Evolutionary conservation across 2,329 filamentous ascomycete species (phyloP).

Genomic region (Thermothelomyces thermophilus): DNA sequence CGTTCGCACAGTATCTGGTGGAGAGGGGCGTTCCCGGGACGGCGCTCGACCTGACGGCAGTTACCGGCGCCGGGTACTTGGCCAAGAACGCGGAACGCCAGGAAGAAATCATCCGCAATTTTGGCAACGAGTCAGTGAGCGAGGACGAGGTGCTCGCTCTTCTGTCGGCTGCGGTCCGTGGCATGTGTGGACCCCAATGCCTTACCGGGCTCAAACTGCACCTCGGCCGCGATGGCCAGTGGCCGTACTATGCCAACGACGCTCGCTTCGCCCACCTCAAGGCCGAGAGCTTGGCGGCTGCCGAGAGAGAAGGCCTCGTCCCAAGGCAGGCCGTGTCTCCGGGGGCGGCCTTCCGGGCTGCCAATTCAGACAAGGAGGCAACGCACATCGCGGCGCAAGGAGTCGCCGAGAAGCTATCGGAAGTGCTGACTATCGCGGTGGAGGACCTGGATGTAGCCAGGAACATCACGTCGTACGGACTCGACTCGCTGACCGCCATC

Average conservation of each 20-base stretch:
- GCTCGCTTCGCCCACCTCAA: slow-evolving; percentile 22
- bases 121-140: slow-evolving; percentile 40
- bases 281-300: slow-evolving; percentile 21
- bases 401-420: slow-evolving; percentile 27
- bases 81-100: slow-evolving; percentile 43
- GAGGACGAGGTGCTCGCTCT: slow-evolving; percentile 50
- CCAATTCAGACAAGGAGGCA: slow-evolving; percentile 26
- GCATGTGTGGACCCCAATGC: slow-evolving; percentile 22
- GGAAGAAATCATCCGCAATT: slow-evolving; percentile 34
- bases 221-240: slow-evolving; percentile 16
- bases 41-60: slow-evolving; percentile 46
- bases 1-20: slow-evolving; percentile 32
- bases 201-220: slow-evolving; percentile 29
- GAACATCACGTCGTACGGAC: slow-evolving; percentile 25
- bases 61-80: slow-evolving; percentile 45
- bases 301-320: slow-evolving; percentile 17
- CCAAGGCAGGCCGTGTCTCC: slow-evolving; percentile 21
- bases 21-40: slow-evolving; percentile 31
- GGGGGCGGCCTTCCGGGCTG: slow-evolving; percentile 26
- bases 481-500: slow-evolving; percentile 29
- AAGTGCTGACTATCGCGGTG: slow-evolving; percentile 22
- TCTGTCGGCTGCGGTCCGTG: slow-evolving; percentile 34
- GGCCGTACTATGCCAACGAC: slow-evolving; percentile 25
- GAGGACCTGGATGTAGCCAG: slow-evolving; percentile 25
- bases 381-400: slow-evolving; percentile 25